phyloP scores from a whole-genome alignment of 768 basidiomycete genomes.

The Galerina sulciceps region DNA sequence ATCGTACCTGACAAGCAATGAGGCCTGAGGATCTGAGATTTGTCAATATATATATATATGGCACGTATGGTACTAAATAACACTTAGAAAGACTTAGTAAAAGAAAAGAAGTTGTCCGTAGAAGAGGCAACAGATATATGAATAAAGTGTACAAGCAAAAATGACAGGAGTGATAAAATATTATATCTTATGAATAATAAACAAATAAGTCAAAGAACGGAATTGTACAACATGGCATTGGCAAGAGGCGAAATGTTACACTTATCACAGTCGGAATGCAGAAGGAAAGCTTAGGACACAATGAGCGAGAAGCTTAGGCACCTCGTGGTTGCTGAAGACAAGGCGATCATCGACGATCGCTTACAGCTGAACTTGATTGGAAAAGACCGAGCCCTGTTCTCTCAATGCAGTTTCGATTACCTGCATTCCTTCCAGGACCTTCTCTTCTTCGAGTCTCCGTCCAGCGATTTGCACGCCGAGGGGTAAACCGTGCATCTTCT shows the following conservation, averaged over 20 bases:
- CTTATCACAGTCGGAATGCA: no score
- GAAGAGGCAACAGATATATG: slow-evolving; percentile 8
- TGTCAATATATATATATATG: background rate
- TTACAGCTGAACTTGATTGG: slow-evolving; percentile 22
- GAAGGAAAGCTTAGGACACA: no score
- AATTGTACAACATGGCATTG: no score
- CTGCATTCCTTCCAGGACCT: slow-evolving; percentile 71
- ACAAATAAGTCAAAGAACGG: background rate
- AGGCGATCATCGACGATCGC: background rate
- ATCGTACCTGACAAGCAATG: no score
- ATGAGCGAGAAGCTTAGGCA: no score
- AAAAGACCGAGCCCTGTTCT: slow-evolving; percentile 29
- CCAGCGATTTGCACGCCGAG: slow-evolving; percentile 71
- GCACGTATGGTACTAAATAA: background rate
- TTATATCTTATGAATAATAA: background rate
- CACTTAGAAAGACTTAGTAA: no score
- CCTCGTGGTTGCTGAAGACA: background rate
- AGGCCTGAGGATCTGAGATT: no score
- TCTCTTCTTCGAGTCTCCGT: slow-evolving; percentile 70
- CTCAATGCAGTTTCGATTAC: slow-evolving; percentile 46
- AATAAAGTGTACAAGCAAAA: slow-evolving; percentile 4
- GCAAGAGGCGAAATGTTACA: no score
- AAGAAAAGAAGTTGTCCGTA: background rate
- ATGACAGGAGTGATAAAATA: background rate
- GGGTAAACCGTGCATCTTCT: slow-evolving; percentile 70